phyloP scores from a whole-genome alignment of 371 early-diverging fungal species.

The Mucor piriformis region DNA sequence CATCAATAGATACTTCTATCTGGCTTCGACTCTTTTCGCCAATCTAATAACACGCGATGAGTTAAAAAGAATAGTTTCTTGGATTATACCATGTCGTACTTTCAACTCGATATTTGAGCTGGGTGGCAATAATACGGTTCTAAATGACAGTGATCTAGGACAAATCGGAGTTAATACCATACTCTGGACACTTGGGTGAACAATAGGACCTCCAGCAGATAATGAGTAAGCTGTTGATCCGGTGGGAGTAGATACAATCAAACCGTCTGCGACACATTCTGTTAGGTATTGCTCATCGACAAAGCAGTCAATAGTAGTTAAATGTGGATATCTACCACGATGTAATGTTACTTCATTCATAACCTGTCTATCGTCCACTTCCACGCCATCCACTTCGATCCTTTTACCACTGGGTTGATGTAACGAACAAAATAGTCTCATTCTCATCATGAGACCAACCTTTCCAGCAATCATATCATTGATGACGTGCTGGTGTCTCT shows the following conservation, averaged over 20 bases:
- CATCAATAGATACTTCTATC: conserved; percentile 75
- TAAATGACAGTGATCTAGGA: conserved; percentile 91
- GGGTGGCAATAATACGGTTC: conserved; percentile 89
- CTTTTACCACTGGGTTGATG: conserved; percentile 57
- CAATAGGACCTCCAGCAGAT: conserved; percentile 92
- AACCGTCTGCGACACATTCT: conserved; percentile 75
- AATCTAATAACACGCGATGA: conserved; percentile 45
- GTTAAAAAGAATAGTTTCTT: background rate
- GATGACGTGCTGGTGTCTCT: conserved; percentile 62
- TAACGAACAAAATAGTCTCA: conserved; percentile 75
- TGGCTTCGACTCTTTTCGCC: conserved; percentile 64
- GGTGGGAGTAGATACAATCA: conserved; percentile 91
- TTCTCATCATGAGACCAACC: conserved; percentile 69
- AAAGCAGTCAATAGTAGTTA: conserved; percentile 78
- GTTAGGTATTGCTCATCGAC: conserved; percentile 83
- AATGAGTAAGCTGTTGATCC: conserved; percentile 95
- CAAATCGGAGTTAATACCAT: conserved; percentile 94
- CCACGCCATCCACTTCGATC: conserved; percentile 45
- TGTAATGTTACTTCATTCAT: conserved; percentile 92
- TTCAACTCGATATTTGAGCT: conserved; percentile 65
- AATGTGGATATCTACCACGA: conserved; percentile 84
- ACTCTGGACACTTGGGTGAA: conserved; percentile 91
- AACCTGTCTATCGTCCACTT: conserved; percentile 60
- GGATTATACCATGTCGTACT: conserved; percentile 34
- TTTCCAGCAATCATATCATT: conserved; percentile 63